These are phyloP conservation scores for Penicillium salamii DNA, from an alignment of 495 filamentous ascomycete genomes.

Conservation along the genomic window DNA sequence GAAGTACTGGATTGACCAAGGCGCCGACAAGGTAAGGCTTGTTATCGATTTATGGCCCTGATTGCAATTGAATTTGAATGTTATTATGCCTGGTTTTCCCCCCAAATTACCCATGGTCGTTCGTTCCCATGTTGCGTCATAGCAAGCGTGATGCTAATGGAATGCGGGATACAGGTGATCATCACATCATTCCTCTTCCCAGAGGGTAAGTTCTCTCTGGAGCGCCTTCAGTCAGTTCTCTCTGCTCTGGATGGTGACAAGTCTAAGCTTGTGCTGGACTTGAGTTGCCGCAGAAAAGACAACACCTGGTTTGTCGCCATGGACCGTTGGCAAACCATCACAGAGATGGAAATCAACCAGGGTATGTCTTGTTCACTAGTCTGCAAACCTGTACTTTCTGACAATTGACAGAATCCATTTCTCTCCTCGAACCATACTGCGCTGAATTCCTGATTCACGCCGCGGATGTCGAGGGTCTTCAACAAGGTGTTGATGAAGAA, in stretches of 20 bases:
- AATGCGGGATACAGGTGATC: slow-evolving; percentile 67
- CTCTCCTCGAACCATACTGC: slow-evolving; percentile 79
- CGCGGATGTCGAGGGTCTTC: slow-evolving; percentile 96
- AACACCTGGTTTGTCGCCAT: slow-evolving; percentile 89
- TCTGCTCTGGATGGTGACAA: slow-evolving; percentile 67
- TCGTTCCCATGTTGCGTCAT: slow-evolving; percentile 5
- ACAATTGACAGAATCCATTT: slow-evolving; percentile 65
- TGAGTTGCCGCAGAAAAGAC: slow-evolving; percentile 77
- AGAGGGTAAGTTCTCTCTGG: slow-evolving; percentile 69
- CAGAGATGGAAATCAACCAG: slow-evolving; percentile 87
- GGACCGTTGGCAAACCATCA: slow-evolving; percentile 98
- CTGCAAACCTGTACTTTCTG: slow-evolving; percentile 1
- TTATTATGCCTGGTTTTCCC: too few relatives aligned
- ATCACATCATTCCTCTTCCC: slow-evolving; percentile 87
- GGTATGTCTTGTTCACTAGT: slow-evolving; percentile 44
- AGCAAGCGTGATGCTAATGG: slow-evolving; percentile 12
- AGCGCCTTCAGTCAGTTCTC: slow-evolving; percentile 68
- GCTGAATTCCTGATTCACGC: slow-evolving; percentile 96
- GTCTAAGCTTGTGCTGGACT: slow-evolving; percentile 85
- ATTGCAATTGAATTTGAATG: neutral
- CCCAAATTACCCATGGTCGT: too few relatives aligned
- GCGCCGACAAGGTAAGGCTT: slow-evolving; percentile 78
- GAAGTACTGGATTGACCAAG: slow-evolving; percentile 75
- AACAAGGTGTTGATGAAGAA: slow-evolving; percentile 82
- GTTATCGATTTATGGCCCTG: neutral